Evolutionary conservation across 352 stramenopile species (phyloP), one percentile per base, ranked within the genome.

Genomic region (Globisporangium ultimum): DNA sequence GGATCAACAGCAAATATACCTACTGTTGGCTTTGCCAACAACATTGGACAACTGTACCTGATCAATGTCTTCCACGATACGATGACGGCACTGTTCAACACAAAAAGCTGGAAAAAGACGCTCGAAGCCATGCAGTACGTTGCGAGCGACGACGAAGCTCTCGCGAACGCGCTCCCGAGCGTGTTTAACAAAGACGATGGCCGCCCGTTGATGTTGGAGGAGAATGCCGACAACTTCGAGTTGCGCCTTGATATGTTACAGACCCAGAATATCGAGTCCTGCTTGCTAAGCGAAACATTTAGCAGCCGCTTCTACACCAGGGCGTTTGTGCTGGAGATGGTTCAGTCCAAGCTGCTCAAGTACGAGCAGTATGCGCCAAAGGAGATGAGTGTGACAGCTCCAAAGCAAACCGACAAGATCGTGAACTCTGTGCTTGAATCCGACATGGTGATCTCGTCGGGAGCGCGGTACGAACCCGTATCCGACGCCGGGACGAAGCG

Each of bases 211-310:
- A 57, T 72, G 6, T 48, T 56, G 13, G 65, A 71, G 46, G 68
- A 59, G 47, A 42, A 58, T 24, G 55, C 51, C 3, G 28, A 46
- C 6, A 11, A 45, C 12, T 52, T 48, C 20, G 38, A 17, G 7
- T 32, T 74, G 4, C 59, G 48, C 3, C 3, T 70, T 18, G 32
- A 54, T 2, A 34, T 56, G 10, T 51, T 71, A 45, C 22, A 53
- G n/a, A 75, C 63, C 7, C 64, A 28, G 8, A 68, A 55, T 9
- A 41, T 78, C 20, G 70, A 72, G 48, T 74, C 70, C 11, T 78
- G 70, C 22, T 54, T 62, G 20, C 8, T 58, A 7, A 64, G 43
- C 17, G 57, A 70, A 38, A 50, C 70, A 28, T 43, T 75, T 24
- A 20, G 40, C 6, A 46, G 47, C 13, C 48, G 28, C 43, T 75